Percentiles rank a stretch among this genome's conserved stretches.
phyloP scores from a whole-genome alignment of 148 eudicot genomes.

The Fallopia convolvulus region DNA sequence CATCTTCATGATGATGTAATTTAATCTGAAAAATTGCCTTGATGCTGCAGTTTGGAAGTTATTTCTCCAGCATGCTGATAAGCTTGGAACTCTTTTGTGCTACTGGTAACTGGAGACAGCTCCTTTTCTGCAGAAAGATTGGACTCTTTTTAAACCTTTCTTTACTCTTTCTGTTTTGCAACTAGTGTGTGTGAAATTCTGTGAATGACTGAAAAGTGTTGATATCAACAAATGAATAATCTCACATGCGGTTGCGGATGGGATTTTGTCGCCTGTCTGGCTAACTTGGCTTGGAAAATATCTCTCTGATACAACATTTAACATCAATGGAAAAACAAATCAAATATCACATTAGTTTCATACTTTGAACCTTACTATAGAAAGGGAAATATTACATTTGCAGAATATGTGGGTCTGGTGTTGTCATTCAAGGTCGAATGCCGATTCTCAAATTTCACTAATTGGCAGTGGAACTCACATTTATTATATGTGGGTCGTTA shows the following conservation, averaged over 20 bases:
- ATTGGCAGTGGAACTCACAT: no score
- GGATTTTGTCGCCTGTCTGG: background rate
- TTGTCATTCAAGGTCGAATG: background rate
- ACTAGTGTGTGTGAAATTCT: background rate
- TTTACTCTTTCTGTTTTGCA: background rate
- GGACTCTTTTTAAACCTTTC: background rate
- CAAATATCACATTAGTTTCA: no score
- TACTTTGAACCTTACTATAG: background rate
- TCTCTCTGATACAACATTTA: no score
- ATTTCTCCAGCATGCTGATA: conserved; percentile 42
- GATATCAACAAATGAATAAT: background rate
- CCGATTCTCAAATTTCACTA: background rate
- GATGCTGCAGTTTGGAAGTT: conserved; percentile 66
- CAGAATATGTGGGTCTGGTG: background rate
- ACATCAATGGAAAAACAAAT: no score
- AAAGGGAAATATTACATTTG: background rate
- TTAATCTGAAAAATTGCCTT: background rate
- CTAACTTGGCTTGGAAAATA: no score
- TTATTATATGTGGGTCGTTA: no score
- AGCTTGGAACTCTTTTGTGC: background rate
- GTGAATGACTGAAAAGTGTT: background rate
- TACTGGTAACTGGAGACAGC: background rate
- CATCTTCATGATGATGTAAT: background rate
- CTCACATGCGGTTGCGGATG: background rate
- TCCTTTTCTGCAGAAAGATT: background rate